These are phyloP conservation scores for Hylodesmum podocarpum DNA, from an alignment of 306 rosid genomes.

Conservation along the genomic window DNA sequence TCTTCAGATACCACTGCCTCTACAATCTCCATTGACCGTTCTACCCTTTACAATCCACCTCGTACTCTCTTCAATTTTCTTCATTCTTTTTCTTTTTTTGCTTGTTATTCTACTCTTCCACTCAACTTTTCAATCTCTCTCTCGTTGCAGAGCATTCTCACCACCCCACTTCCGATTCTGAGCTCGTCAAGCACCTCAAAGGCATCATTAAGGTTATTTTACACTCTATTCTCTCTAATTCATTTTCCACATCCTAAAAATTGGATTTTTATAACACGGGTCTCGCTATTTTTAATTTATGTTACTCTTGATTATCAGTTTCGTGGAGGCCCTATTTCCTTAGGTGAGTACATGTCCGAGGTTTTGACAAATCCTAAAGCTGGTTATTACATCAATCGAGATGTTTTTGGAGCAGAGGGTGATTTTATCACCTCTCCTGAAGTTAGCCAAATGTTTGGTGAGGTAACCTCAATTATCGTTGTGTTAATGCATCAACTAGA, in stretches of 20 bases:
- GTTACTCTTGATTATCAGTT: constrained; percentile 52
- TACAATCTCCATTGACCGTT: constrained; percentile 49
- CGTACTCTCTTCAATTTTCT: constrained; percentile 22
- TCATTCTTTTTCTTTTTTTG: neutral
- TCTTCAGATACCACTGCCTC: neutral
- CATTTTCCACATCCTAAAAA: neutral
- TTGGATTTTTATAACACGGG: neutral
- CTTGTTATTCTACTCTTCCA: neutral
- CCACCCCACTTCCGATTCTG: constrained; percentile 42
- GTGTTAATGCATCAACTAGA: neutral
- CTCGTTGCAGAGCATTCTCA: constrained; percentile 42
- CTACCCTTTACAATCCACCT: constrained; percentile 47
- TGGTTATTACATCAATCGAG: constrained; percentile 88
- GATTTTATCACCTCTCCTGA: constrained; percentile 98
- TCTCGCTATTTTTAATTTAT: neutral
- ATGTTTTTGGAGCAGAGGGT: constrained; percentile 91
- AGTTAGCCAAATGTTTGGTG: constrained; percentile 99
- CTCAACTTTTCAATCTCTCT: neutral
- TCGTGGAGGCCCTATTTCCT: constrained; percentile 95
- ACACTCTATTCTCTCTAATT: neutral
- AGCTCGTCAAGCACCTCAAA: constrained; percentile 54
- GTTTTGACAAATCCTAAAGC: constrained; percentile 96
- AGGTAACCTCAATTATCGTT: constrained; percentile 69
- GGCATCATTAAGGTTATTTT: constrained; percentile 57
- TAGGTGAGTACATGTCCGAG: constrained; percentile 96